Evolutionary conservation across 2,329 filamentous ascomycete species (phyloP), one percentile per base, ranked within the genome.

Genomic region (Hypoxylon sp.): DNA sequence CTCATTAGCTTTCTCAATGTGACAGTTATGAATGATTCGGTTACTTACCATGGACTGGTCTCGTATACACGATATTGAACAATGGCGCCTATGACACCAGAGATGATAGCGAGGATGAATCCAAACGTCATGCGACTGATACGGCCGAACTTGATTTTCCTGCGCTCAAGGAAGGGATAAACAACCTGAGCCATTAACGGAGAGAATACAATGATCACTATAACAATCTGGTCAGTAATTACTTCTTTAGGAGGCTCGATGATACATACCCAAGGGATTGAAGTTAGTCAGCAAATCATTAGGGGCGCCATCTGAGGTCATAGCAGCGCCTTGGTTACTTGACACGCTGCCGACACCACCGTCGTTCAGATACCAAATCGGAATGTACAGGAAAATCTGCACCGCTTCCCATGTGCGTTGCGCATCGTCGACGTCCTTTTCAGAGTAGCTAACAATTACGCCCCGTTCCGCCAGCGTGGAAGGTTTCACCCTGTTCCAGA

Each of bases 341-440:
- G 69, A 64, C 1, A 78, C 71, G 24, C 72, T 75, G n/a, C 78
- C 80, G 29, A 83, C 75, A 27, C 81, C 81, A 13, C 80, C 80
- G 56, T 82, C 79, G 69, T 81, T 82, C 67, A 82, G 71, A 62
- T 73, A 75, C 72, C 79, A 82, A 4, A 83, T 74, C 4, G 81
- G 81, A 32, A 82, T 78, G 69, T 82, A 82, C 27, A 81, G 74
- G 73, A 81, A 80, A 75, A 84, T 79, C 62, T 79, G 75, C n/a
- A 79, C 79, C 5, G 81, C 82, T 27, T 79, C 72, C 74, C 80
- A 79, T 0, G 81, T 83, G 75, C 89, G 87, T 60, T 83, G 82
- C 13, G 90, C 86, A 72, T 92, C 89, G 73, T 88, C 87, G 55
- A 93, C 89, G 82, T 89, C 90, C 37, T 85, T 86, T 72, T 91